A percentile compares a stretch with the other conserved stretches of the same genome.
Evolutionary conservation across 768 basidiomycete species (phyloP).

Genomic region (Wakefieldia striispora): DNA sequence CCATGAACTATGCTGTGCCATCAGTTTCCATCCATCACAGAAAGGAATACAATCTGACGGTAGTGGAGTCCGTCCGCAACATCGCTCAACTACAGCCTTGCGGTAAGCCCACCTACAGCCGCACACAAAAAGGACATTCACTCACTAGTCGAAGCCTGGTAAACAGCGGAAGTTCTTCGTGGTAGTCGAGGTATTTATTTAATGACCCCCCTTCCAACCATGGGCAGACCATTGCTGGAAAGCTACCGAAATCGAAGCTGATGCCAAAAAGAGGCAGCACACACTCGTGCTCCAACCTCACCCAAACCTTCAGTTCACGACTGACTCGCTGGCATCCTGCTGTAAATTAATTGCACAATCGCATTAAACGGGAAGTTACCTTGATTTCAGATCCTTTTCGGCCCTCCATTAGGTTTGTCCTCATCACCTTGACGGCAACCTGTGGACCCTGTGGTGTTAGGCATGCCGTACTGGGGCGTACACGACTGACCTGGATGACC

Average conservation of each 20-base stretch:
- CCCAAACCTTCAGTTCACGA: slow-evolving; percentile 26
- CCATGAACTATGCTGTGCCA: slow-evolving; percentile 8
- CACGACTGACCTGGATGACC: slow-evolving; percentile 17
- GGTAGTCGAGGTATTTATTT: slow-evolving; percentile 19
- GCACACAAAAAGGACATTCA: background rate
- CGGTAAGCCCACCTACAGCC: background rate
- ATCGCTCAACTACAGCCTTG: slow-evolving; percentile 10
- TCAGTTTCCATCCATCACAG: background rate
- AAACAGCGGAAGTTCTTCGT: slow-evolving; percentile 5
- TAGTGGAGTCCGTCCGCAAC: slow-evolving; percentile 24
- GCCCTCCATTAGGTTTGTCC: slow-evolving; percentile 13
- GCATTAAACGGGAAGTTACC: background rate
- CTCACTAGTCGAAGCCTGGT: slow-evolving; percentile 19
- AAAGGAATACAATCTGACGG: slow-evolving; percentile 5
- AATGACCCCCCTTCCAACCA: slow-evolving; percentile 33
- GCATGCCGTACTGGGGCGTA: background rate
- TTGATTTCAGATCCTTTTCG: slow-evolving; percentile 12
- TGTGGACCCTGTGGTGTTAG: slow-evolving; percentile 1
- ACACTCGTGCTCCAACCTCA: slow-evolving; percentile 25
- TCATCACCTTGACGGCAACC: slow-evolving; percentile 29
- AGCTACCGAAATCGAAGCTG: slow-evolving; percentile 28
- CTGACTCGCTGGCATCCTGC: slow-evolving; percentile 5
- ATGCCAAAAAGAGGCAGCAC: slow-evolving; percentile 30
- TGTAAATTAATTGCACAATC: background rate
- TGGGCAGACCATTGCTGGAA: slow-evolving; percentile 34